Percentiles rank a stretch among this genome's conserved stretches.
phyloP scores from a whole-genome alignment of 2,329 filamentous ascomycete species.

The Botrytis hyacinthi region DNA sequence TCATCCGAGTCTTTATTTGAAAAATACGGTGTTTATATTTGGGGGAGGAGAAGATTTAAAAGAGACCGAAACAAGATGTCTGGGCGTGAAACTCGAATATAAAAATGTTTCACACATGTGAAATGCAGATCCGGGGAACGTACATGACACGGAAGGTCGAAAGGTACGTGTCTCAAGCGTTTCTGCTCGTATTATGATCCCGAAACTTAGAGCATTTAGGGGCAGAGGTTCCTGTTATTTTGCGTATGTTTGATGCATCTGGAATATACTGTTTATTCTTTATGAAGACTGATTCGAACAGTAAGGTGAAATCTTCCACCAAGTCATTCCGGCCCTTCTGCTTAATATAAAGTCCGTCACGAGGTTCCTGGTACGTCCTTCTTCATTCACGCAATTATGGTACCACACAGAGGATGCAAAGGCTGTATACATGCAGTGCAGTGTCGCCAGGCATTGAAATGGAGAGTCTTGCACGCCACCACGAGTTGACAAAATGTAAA shows the following conservation, averaged over 20 bases:
- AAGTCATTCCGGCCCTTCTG: not conserved
- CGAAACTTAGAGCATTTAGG: not conserved
- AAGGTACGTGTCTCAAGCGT: slow-evolving; percentile 1
- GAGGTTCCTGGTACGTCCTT: not conserved
- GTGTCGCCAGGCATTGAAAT: not conserved
- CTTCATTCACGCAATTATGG: not conserved
- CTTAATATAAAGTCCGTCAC: not conserved
- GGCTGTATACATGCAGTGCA: not conserved
- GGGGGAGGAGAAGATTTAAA: not conserved
- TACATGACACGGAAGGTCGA: not conserved
- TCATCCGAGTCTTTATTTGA: not conserved
- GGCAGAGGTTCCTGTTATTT: not conserved
- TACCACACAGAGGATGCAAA: not conserved
- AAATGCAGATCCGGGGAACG: slow-evolving; percentile 12
- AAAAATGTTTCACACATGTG: slow-evolving; percentile 13
- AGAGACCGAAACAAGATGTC: not conserved
- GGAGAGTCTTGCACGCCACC: not conserved
- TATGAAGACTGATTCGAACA: not conserved
- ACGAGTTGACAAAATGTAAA: not conserved
- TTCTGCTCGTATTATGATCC: not conserved
- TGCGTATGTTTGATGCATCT: not conserved
- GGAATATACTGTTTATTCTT: not conserved
- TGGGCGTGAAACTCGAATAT: slow-evolving; percentile 14
- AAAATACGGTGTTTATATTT: not conserved
- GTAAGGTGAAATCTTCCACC: not conserved